Evolutionary conservation across 192 early-diverging fungal genomes (phyloP), one percentile per base, ranked within the genome.

Genomic region (Chytriomyces confervae): DNA sequence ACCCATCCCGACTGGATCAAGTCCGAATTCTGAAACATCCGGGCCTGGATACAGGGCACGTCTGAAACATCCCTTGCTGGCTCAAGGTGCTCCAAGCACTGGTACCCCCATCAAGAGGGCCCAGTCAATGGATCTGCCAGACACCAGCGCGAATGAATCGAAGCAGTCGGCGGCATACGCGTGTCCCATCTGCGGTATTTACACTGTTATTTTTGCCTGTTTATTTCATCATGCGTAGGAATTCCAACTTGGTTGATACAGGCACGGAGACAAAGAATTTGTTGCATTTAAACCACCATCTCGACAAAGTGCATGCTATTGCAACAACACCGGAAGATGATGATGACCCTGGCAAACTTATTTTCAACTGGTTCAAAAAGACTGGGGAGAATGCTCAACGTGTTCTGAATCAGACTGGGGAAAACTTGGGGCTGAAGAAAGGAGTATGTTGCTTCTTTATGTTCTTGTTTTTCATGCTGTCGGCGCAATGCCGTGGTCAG

Each of bases 201-300:
- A 36, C 36, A 36, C 36, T 36, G 36, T 36, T 36, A 4, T 27
- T 36, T 36, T 36, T 36, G 36, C 36, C 2, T 36, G 0, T 36
- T 36, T 36, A 36, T 36, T 49, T 18, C n/a, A 11, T 27, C 36
- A 43, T 46, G 23, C 1, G 72, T 57, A 62, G 72, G 61, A 65
- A 44, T 20, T 10, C 60, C 20, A n/a, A 27, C 11, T 24, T 60
- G 13, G 13, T 11, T 16, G 8, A 47, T 16, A 50, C 51, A 85
- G 84, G 71, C 46, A 74, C 82, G n/a, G 72, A 50, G 13, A 76
- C 80, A 61, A 46, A 79, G 10, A 78, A 66, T 60, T 78, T 86
- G 6, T 62, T 74, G 24, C 80, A 83, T 63, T 82, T 86, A 7
- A 86, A 86, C 63, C 82, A 79, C 29, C 85, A 86, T 61, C 62